A percentile compares a stretch with the other conserved stretches of the same genome.
Evolutionary conservation across 73 alveolate species (phyloP).

Genomic region (Paramecium octaurelia): DNA sequence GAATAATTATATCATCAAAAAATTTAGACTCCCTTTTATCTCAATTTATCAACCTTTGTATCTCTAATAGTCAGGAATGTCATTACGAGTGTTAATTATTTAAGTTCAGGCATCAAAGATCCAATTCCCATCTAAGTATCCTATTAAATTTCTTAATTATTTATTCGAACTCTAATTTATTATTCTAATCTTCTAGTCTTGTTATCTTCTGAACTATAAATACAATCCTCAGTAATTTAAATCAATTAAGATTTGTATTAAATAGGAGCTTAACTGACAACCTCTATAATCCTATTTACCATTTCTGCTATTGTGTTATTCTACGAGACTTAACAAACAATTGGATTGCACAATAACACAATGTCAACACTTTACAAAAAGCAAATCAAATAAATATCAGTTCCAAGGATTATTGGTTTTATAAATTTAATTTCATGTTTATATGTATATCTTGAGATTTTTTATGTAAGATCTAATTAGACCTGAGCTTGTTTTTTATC

Average conservation of each 20-base stretch:
- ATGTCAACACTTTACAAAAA: slow-evolving; percentile 29
- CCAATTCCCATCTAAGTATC: not conserved
- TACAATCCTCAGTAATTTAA: not conserved
- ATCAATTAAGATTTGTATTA: not conserved
- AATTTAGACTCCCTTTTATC: slow-evolving; percentile 22
- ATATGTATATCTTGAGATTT: not conserved
- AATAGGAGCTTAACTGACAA: not conserved
- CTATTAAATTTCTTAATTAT: not conserved
- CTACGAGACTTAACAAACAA: not conserved
- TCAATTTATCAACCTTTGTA: not conserved
- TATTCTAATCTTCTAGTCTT: not conserved
- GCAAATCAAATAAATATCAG: not conserved
- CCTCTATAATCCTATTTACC: not conserved
- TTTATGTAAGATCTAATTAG: not conserved
- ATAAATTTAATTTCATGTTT: not conserved
- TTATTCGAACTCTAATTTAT: not conserved
- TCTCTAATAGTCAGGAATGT: not conserved
- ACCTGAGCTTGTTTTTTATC: not conserved
- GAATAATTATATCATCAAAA: not conserved
- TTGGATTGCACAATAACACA: not conserved
- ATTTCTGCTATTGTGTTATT: not conserved
- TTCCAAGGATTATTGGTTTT: not conserved
- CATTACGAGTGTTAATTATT: not conserved
- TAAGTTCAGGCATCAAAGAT: not conserved
- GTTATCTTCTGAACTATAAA: not conserved